Evolutionary conservation across 257 asterid genomes (phyloP), one percentile per base, ranked within the genome.

Genomic region (Ophiorrhiza pumila): DNA sequence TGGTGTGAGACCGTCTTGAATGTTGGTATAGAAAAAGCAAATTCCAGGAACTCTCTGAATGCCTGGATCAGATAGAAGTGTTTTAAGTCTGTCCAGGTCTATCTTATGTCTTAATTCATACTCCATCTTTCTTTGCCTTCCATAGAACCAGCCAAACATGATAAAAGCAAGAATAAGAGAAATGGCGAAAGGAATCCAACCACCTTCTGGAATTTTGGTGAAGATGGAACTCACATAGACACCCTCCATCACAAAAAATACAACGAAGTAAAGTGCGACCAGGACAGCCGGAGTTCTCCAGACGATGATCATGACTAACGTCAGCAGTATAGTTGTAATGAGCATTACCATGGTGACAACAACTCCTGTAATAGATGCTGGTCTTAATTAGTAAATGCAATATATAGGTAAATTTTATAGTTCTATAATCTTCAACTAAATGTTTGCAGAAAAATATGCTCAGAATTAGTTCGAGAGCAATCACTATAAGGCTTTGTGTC

Each of bases 121-220:
- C 55, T 75, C 78, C 52, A 72, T 68, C 74, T 81, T 81, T 59
- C 78, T 75, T 59, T 71, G 78, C 42, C 85, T 71, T 37, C 85
- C 85, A 55, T 78, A 78, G 75, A 75, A 78, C 85, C 85, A 81
- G 47, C 80, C 78, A 60, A 81, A 78, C 85, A 81, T 81, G 63
- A 81, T 78, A 23, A 78, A 58, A 57, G 82, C 80, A 5, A 81
- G 80, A 43, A 75, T 32, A 32, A 78, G 17, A 27, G 78, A 71
- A 56, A 81, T 78, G 60, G 79, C 83, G 72, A 81, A 81, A 31
- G 85, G 85, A 35, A 81, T 78, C 83, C 83, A 81, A 42, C 85
- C 85, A n/a, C 85, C 85, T 81, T 81, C 79, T 45, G 83, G 74
- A 18, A 81, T 62, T 65, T 81, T 81, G 41, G 72, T 78, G 17